phyloP scores from a whole-genome alignment of 2,329 filamentous ascomycete species.

The Thielaviopsis euricoi region DNA sequence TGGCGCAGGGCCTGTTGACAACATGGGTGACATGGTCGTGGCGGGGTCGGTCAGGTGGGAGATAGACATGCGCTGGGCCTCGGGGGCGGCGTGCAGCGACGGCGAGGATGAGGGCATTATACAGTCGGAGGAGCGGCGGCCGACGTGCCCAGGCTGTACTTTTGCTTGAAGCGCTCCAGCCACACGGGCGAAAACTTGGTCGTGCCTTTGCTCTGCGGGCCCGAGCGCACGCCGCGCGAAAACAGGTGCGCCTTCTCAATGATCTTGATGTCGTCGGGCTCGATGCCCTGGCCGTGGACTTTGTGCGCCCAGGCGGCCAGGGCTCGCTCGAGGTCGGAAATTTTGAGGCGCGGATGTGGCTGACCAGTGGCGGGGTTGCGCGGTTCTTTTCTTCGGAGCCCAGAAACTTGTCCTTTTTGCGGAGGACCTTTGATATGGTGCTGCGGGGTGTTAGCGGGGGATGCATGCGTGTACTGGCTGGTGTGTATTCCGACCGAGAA shows the following conservation, averaged over 20 bases:
- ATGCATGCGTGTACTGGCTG: too few species aligned
- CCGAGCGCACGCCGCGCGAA: constrained; percentile 49
- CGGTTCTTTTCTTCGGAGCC: constrained; percentile 62
- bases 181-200: constrained; percentile 59
- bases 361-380: not conserved
- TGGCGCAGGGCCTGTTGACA: constrained; percentile 27
- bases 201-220: constrained; percentile 49
- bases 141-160: constrained; percentile 42
- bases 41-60: constrained; percentile 19
- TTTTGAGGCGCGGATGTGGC: constrained; percentile 48
- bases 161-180: constrained; percentile 93
- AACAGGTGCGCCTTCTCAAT: constrained; percentile 73
- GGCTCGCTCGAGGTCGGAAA: constrained; percentile 79
- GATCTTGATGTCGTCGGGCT: constrained; percentile 65
- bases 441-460: constrained; percentile 23
- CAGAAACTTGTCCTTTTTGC: constrained; percentile 88
- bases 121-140: not conserved
- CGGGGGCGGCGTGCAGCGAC: constrained; percentile 35
- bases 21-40: constrained; percentile 19
- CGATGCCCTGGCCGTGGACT: constrained; percentile 56
- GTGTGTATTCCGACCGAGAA: too few species aligned
- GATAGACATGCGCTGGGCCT: constrained; percentile 21
- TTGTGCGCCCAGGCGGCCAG: constrained; percentile 77
- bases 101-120: too few species aligned
- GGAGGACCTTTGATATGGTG: constrained; percentile 94